Evolutionary conservation across 78 protist species (phyloP), one percentile per base, ranked within the genome.

Genomic region (Mastigamoeba balamuthi): DNA sequence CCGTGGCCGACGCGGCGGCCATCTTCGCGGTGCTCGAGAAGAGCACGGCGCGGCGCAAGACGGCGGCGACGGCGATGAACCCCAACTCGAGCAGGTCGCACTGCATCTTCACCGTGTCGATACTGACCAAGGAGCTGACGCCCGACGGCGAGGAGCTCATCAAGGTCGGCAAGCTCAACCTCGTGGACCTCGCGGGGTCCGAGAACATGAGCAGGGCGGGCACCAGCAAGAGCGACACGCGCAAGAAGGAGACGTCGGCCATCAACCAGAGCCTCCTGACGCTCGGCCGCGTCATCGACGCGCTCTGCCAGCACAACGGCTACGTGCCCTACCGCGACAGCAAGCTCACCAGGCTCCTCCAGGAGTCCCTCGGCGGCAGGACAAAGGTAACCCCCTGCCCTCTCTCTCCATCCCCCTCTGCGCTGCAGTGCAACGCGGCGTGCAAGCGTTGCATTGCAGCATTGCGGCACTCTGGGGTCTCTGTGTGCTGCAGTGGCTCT

Each of bases 181-280:
- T 96, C 52, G 99, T 96, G 7, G 99, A 94, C 79, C 72, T 94
- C 10, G 99, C 98, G 3, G 99, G 99, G 29, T 69, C 84, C 1
- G 99, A 96, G 70, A 88, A 88, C 80, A 83, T 94, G 29, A 89
- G 86, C 29, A 72, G 89, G 52, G 69, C 91, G 40, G 97, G 96
- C 0, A 92, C 91, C n/a, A 29, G 2, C 0, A 27, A 43, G 5
- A 41, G 30, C 10, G 52, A 71, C 36, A 83, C 80, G 29, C 9
- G 80, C 6, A 30, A 75, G 65, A 8, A 72, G 41, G 85, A 95
- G 78, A 96, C 97, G 0, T 88, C 91, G 6, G 75, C 52, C 74
- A 96, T 96, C 85, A 96, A 96, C 85, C 83, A 86, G 78, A 77
- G 89, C 9, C 90, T 96, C 25, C 78, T 92, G 3, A 86, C 95